Conservation (phyloP, 176 grass and related monocot species). For the Zea luxurians region DNA sequence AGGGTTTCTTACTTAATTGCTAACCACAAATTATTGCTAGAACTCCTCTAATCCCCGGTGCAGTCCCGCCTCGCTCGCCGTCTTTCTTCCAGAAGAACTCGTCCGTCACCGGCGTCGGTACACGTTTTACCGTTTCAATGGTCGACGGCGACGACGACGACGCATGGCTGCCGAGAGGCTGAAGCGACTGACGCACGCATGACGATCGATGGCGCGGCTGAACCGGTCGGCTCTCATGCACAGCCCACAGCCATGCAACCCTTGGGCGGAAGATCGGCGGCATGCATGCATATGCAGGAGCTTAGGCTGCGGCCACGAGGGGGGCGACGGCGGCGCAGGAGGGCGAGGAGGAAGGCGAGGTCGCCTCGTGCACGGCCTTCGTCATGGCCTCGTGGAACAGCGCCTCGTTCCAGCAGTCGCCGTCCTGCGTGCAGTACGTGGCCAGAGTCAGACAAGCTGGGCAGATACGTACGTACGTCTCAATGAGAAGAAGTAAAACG, state of each 20-base stretch:
- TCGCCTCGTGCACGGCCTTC: conserved; percentile 59
- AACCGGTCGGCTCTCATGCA: conserved; percentile 10
- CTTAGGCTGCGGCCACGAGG: conserved; percentile 23
- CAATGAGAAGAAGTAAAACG: background rate
- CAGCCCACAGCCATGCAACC: background rate
- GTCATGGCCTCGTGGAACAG: conserved; percentile 62
- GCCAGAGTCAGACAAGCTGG: background rate
- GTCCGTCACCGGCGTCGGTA: background rate
- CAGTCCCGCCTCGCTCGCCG: background rate
- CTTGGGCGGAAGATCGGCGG: background rate
- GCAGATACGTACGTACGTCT: background rate
- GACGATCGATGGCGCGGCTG: background rate
- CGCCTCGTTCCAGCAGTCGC: conserved; percentile 70
- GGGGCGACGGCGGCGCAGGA: conserved; percentile 18
- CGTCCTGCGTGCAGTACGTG: conserved; percentile 40
- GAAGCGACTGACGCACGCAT: background rate
- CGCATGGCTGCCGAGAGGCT: background rate
- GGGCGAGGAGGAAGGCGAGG: conserved; percentile 7
- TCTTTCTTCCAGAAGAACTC: background rate
- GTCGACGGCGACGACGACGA: background rate
- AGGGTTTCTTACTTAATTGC: background rate
- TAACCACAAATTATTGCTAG: background rate
- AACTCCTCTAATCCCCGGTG: background rate
- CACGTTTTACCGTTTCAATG: background rate
- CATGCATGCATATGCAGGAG: background rate